A percentile compares a stretch with the other conserved stretches of the same genome.
These are phyloP conservation scores for Tolypocladium tundrense DNA, from an alignment of 2,329 filamentous ascomycete species.

Conservation along the genomic window DNA sequence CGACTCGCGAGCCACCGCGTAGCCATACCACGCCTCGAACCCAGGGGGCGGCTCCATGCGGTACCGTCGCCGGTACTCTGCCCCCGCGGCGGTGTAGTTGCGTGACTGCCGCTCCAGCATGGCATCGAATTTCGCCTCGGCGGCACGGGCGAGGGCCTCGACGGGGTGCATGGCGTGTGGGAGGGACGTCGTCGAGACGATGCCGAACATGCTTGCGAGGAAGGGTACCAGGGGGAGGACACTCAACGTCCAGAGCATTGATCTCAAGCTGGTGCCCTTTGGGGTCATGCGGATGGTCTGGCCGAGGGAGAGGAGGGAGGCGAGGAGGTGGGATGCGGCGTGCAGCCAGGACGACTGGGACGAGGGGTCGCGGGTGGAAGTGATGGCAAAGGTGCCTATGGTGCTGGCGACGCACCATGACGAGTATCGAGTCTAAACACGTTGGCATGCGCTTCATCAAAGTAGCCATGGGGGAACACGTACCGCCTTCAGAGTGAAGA, in stretches of 20 bases:
- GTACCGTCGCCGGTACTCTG: conserved; percentile 35
- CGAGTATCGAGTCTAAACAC: conserved; percentile 15
- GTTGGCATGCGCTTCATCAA: background rate
- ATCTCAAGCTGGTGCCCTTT: conserved; percentile 14
- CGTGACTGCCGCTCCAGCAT: conserved; percentile 26
- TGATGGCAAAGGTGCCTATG: conserved; percentile 21
- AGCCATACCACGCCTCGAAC: conserved; percentile 35
- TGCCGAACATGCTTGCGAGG: conserved; percentile 14
- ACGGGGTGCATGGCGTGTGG: conserved; percentile 21
- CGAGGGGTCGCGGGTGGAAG: conserved; percentile 17
- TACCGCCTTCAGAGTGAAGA: conserved; percentile 21
- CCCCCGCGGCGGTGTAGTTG: conserved; percentile 20
- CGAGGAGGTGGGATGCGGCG: conserved; percentile 14
- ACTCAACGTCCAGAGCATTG: conserved; percentile 18
- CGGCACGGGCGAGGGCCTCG: conserved; percentile 18
- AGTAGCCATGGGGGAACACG: background rate
- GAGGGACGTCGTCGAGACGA: conserved; percentile 4
- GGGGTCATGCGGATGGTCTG: conserved; percentile 22
- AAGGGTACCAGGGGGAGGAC: conserved; percentile 20
- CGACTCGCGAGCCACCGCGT: conserved; percentile 26
- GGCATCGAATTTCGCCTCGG: conserved; percentile 17
- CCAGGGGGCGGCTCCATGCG: conserved; percentile 31
- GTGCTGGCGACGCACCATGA: conserved; percentile 20
- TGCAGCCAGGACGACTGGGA: conserved; percentile 14
- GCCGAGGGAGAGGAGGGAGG: conserved; percentile 18